A percentile compares a stretch with the other conserved stretches of the same genome.
These are phyloP conservation scores for Glebionis coronaria DNA, from an alignment of 129 eudicot genomes.

Conservation along the genomic window DNA sequence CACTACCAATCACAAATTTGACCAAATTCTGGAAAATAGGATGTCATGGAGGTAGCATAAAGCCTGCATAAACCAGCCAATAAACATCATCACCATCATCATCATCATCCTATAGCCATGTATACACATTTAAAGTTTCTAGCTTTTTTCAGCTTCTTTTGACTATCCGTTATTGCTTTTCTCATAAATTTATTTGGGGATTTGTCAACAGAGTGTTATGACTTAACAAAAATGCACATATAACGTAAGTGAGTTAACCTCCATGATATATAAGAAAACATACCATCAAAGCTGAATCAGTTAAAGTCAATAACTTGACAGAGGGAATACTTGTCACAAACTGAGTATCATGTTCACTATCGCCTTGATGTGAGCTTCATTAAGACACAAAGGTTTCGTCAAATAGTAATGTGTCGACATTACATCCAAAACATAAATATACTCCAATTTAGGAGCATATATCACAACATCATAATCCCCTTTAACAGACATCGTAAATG, in stretches of 20 bases:
- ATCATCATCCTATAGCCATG: too few species aligned
- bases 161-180: too few species aligned
- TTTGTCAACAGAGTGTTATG: neutral
- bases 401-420: conserved; percentile 4
- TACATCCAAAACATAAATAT: conserved; percentile 19
- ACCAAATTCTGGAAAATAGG: too few species aligned
- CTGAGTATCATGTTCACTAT: too few species aligned
- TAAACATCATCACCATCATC: too few species aligned
- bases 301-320: conserved; percentile 13
- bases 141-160: too few species aligned
- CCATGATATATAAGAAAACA: neutral
- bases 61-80: too few species aligned
- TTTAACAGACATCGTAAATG: too few species aligned
- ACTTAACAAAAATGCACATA: neutral
- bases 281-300: conserved; percentile 17
- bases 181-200: too few species aligned
- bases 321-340: neutral
- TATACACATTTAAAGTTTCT: too few species aligned
- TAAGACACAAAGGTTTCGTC: conserved; percentile 2
- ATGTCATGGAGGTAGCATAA: too few species aligned
- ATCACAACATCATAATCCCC: conserved; percentile 8
- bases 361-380: conserved; percentile 6
- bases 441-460: conserved; percentile 24
- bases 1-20: conserved; percentile 13
- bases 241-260: neutral